Percentiles rank a stretch among this genome's conserved stretches.
phyloP scores from a whole-genome alignment of 78 protist species.

The Reticulomyxa filosa region DNA sequence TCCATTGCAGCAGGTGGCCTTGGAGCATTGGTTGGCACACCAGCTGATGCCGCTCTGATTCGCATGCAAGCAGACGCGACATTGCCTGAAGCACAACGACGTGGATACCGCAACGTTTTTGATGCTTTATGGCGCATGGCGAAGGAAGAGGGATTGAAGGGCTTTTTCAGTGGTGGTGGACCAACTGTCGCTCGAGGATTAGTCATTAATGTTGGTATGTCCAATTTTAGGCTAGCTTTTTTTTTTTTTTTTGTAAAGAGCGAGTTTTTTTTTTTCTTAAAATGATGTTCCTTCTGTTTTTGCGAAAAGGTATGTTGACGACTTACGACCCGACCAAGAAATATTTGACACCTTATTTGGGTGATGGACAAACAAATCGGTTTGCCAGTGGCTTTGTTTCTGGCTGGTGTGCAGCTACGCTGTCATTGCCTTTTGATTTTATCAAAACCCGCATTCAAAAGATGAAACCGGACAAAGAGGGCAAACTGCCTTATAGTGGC shows the following conservation, averaged over 20 bases:
- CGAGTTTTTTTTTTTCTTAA: no score
- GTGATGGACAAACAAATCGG: no score
- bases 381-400: no score
- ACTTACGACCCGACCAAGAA: no score
- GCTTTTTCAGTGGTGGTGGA: background rate
- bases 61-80: background rate
- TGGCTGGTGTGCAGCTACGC: background rate
- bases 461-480: background rate
- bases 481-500: background rate
- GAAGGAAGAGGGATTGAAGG: background rate
- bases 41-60: background rate
- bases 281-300: no score
- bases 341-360: no score
- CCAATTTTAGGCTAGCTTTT: no score
- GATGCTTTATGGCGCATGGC: background rate
- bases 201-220: no score
- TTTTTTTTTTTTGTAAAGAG: no score
- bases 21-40: background rate
- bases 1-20: background rate
- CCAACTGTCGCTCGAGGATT: background rate
- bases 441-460: background rate
- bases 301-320: no score
- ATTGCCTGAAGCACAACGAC: background rate
- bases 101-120: background rate
- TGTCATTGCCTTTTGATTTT: background rate